These are phyloP conservation scores for Macrophomina pseudophaseolina DNA, from an alignment of 2,329 filamentous ascomycete genomes.

Conservation along the genomic window DNA sequence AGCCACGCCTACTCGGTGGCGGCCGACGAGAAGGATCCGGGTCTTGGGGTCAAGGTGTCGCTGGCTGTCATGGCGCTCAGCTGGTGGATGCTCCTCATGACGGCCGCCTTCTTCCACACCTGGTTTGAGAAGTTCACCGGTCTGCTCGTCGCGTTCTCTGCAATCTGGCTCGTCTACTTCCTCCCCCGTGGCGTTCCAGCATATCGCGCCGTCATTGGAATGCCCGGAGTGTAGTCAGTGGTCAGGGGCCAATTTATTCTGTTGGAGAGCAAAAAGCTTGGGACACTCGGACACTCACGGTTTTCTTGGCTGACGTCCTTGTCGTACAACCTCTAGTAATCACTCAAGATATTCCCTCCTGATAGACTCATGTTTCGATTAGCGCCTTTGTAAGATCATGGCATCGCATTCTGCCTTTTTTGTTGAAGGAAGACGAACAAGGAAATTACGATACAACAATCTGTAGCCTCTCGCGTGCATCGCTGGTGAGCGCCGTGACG, in stretches of 20 bases:
- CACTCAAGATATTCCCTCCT: neutral
- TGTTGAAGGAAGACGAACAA: neutral
- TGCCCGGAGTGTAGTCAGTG: constrained; percentile 49
- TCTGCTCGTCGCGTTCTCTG: constrained; percentile 52
- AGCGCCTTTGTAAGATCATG: constrained; percentile 8
- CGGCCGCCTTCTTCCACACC: constrained; percentile 96
- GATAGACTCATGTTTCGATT: constrained; percentile 14
- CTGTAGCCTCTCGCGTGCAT: neutral
- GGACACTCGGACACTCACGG: constrained; percentile 2
- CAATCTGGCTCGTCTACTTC: constrained; percentile 55
- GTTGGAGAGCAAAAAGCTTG: constrained; percentile 20
- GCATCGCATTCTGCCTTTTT: constrained; percentile 8
- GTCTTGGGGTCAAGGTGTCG: constrained; percentile 61
- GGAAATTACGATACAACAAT: constrained; percentile 10
- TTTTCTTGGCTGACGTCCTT: constrained; percentile 21
- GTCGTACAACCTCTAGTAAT: constrained; percentile 12
- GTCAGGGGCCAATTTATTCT: neutral
- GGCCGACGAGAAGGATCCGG: constrained; percentile 37
- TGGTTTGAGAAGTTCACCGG: constrained; percentile 87
- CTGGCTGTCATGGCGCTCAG: constrained; percentile 70
- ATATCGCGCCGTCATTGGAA: constrained; percentile 50
- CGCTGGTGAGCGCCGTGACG: neutral
- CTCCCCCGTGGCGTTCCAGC: constrained; percentile 51
- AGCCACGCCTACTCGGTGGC: constrained; percentile 32
- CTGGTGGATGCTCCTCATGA: constrained; percentile 98